Evolutionary conservation across 371 early-diverging fungal species (phyloP), one percentile per base, ranked within the genome.

Genomic region (Apophysomyces trapeziformis): DNA sequence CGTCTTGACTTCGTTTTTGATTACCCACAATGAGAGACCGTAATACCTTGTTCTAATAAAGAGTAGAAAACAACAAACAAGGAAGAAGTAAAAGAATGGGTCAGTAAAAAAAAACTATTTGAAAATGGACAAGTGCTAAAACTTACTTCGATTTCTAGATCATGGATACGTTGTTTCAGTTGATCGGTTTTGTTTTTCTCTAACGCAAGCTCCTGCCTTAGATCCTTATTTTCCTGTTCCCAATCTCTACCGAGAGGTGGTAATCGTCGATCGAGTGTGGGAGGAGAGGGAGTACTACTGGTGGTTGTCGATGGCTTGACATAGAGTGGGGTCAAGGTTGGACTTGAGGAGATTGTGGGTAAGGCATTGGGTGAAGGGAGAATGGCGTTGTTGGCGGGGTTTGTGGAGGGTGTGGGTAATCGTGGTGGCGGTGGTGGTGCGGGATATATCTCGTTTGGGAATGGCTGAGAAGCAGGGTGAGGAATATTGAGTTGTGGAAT

Each of bases 101-200:
- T 47, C 45, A 32, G 45, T 13, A 45, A 45, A n/a, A 12, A 26
- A 21, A 26, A 4, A 18, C n/a, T n/a, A n/a, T n/a, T n/a, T n/a
- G 1, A 26, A 26, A 26, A 26, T 3, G 3, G 32, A 26, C 26
- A 26, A 26, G 32, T 26, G 32, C 1, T 44, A 32, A 44, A 21
- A 11, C 18, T 26, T 54, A 56, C 63, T 43, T 63, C 63, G 13
- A 63, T 56, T 32, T 63, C 63, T 21, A 63, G 57, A 38, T 63
- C 63, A 56, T 63, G 63, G 38, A 63, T 21, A 12, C 57, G 50
- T 13, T 57, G 63, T 54, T 63, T 63, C 39, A 63, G 1, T 13
- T 38, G 13, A 0, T 63, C 63, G 54, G 54, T 21, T 5, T 50
- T 16, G 21, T 5, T 50, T 21, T 50, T 50, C 21, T 50, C 54